Percentiles rank a stretch among this genome's conserved stretches.
Conservation (phyloP, 1,139 yeast genomes). For the Geotrichum reessii region DNA sequence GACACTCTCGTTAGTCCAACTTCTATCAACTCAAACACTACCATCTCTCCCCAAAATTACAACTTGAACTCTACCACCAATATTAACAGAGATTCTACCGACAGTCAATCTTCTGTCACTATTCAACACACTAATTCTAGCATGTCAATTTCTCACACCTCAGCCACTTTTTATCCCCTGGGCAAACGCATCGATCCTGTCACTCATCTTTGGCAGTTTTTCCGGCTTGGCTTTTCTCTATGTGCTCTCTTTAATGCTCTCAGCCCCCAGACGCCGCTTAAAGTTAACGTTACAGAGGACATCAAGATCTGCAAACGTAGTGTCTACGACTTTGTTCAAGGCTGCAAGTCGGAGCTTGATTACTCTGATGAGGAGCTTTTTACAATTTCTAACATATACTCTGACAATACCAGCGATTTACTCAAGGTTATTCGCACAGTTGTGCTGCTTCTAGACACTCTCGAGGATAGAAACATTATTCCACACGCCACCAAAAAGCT, state of each 20-base stretch:
- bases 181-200: slow-evolving; percentile 66
- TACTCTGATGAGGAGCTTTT: slow-evolving; percentile 78
- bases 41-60: slow-evolving; percentile 3
- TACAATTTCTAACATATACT: slow-evolving; percentile 84
- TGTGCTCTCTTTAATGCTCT: slow-evolving; percentile 74
- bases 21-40: slow-evolving; percentile 5
- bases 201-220: slow-evolving; percentile 79
- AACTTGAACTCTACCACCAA: slow-evolving; percentile 11
- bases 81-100: slow-evolving; percentile 14
- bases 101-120: slow-evolving; percentile 8
- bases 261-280: slow-evolving; percentile 35
- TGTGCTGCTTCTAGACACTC: slow-evolving; percentile 49
- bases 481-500: slow-evolving; percentile 18
- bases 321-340: slow-evolving; percentile 83
- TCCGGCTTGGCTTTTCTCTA: slow-evolving; percentile 89
- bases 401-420: slow-evolving; percentile 74
- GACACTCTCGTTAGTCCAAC: not conserved
- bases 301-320: slow-evolving; percentile 79
- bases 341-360: slow-evolving; percentile 72
- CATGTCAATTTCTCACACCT: slow-evolving; percentile 13
- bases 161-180: slow-evolving; percentile 23
- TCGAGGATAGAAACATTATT: slow-evolving; percentile 28
- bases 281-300: slow-evolving; percentile 46
- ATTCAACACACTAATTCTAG: slow-evolving; percentile 11
- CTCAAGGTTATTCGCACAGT: slow-evolving; percentile 68